Conservation (phyloP, 2,329 filamentous ascomycete genomes). For the Seiridium unicorne region DNA sequence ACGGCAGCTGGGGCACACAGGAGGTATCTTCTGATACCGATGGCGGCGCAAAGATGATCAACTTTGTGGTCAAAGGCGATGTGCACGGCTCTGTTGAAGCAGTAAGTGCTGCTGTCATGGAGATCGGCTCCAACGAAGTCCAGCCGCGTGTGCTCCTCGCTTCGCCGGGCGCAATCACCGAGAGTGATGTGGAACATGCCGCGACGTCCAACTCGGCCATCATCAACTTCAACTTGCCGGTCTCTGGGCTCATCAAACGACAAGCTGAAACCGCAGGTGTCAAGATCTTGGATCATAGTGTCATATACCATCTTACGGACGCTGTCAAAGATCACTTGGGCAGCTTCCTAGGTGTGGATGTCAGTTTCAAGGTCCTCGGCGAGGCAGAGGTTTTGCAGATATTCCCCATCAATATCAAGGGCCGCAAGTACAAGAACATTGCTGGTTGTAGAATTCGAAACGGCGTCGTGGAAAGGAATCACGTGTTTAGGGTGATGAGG, state of each 20-base stretch:
- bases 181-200: constrained; percentile 89
- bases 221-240: constrained; percentile 79
- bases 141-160: constrained; percentile 73
- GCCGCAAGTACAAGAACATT: constrained; percentile 68
- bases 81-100: constrained; percentile 94
- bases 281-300: constrained; percentile 77
- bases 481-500: constrained; percentile 70
- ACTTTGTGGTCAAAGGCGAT: constrained; percentile 88
- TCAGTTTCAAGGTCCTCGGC: constrained; percentile 72
- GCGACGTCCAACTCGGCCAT: constrained; percentile 72
- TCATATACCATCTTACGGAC: constrained; percentile 80
- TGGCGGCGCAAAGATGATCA: constrained; percentile 55
- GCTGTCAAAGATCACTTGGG: constrained; percentile 68
- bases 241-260: constrained; percentile 66
- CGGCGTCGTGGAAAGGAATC: constrained; percentile 64
- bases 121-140: constrained; percentile 83
- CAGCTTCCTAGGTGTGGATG: constrained; percentile 63
- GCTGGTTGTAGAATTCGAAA: constrained; percentile 88
- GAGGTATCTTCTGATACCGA: constrained; percentile 28
- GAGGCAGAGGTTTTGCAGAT: constrained; percentile 84
- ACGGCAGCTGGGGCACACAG: constrained; percentile 21
- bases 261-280: constrained; percentile 72
- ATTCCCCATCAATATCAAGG: constrained; percentile 81
- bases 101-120: constrained; percentile 71
- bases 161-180: constrained; percentile 73